Base-by-base conservation (phyloP, 345 rosid genomes). In the Hevea brasiliensis region DNA sequence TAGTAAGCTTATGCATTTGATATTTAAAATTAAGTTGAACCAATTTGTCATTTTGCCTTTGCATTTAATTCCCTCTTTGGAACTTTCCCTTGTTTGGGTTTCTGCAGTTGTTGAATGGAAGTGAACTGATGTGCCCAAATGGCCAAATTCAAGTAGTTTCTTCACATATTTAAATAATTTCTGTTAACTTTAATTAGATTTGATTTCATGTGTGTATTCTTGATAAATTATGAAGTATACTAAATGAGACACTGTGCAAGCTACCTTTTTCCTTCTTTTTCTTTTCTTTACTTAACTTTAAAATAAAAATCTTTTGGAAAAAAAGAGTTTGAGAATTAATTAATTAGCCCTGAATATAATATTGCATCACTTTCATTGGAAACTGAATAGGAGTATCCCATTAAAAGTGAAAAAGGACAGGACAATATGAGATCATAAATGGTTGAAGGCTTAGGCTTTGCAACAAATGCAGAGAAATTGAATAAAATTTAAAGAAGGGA, bases 321-420 rank as follows among this genome's bases (percentile, higher is more conserved):
- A 50, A 2, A 50, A 50, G 4, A 50, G 17, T n/a, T n/a, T 15
- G 6, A 15, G 18, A 48, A 45, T n/a, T 12, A 47, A 47, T 47
- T 13, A 47, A 47, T 47, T 14, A 61, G 3, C 26, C 21, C 26
- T 0, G 35, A 55, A 42, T 21, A 26, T 23, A 14, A 56, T 8
- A 23, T 26, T 58, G 64, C 41, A 70, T 70, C 73, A 42, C 23
- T 70, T 58, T 29, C 65, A 57, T 26, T 44, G 65, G 51, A 58
- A 26, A 15, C 21, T 27, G 26, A 40, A 23, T 32, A 32, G 37
- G 37, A 32, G 4, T 44, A 41, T 15, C 23, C 41, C 56, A 42
- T 70, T 44, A 57, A 24, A 67, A 47, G 41, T 29, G 57, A 27
- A 13, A 20, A 50, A 6, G 27, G 70, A 48, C 70, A 44, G 21